Base-by-base conservation (phyloP, 441 rosid species). In the Gossypium trilobum region DNA sequence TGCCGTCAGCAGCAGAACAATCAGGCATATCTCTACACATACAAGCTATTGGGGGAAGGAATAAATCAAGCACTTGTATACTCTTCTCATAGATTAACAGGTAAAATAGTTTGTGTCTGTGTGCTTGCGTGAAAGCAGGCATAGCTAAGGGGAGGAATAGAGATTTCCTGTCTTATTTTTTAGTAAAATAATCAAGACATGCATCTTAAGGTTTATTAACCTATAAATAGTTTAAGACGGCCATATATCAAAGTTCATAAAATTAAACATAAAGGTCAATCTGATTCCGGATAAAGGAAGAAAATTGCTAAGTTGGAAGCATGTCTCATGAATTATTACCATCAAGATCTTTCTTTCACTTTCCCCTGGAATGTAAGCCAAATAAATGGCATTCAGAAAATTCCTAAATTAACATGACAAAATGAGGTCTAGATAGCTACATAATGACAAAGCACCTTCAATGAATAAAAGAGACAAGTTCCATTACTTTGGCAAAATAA, bases 401-500 rank as follows among this genome's bases (percentile, higher is more conserved):
- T 68, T 36, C 13, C 36, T 50, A 69, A 14, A 33, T 62, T 62
- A 50, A 69, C 29, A 68, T 14, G 22, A 60, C 3, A 68, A 33
- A 22, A 33, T 68, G 42, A 60, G 62, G 54, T 42, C 44, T 13
- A 60, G 31, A 36, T 5, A 14, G 36, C 64, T 6, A 71, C 7
- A 57, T 9, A 14, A 46, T 16, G 3, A 5, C 27, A 33, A 70
- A 20, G 36, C 33, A 75, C 67, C 50, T 23, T 16, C 23, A 31
- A 13, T 42, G 57, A 59, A 71, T 23, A 60, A 36, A 71, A 19
- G 46, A 71, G 52, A 68, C n/a, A 10, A 65, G 70, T 61, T 59
- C 10, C 60, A 76, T 81, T 87, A 89, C 97, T 85, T 91, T 55
- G 97, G 97, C 74, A 91, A 80, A 81, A 91, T 86, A 82, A 91